Percentiles rank a stretch among this genome's conserved stretches.
phyloP scores from a whole-genome alignment of 805 yeast genomes.

The Candida anglica region DNA sequence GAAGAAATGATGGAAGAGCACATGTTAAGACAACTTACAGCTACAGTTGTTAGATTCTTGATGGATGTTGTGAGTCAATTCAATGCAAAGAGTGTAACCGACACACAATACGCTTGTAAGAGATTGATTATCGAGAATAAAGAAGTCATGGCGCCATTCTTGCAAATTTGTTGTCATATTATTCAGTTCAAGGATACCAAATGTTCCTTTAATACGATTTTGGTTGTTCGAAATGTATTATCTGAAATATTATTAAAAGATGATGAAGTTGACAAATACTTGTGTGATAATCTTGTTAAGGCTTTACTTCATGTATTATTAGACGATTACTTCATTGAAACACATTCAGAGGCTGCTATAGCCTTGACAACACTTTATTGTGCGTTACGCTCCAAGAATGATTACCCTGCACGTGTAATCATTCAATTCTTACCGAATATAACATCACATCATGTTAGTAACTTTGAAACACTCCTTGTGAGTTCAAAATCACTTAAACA shows the following conservation, averaged over 20 bases:
- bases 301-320: constrained; percentile 63
- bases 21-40: constrained; percentile 85
- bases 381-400: constrained; percentile 63
- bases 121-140: constrained; percentile 61
- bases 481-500: constrained; percentile 69
- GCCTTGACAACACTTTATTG: constrained; percentile 78
- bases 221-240: constrained; percentile 72
- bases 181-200: constrained; percentile 84
- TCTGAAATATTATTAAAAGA: constrained; percentile 65
- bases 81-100: constrained; percentile 47
- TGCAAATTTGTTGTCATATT: constrained; percentile 70
- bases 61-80: constrained; percentile 86
- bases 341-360: constrained; percentile 89
- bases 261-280: constrained; percentile 68
- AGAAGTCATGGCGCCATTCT: constrained; percentile 70
- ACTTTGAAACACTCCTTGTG: constrained; percentile 60
- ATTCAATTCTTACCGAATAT: constrained; percentile 52
- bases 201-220: constrained; percentile 86
- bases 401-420: constrained; percentile 62
- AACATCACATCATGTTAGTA: constrained; percentile 51
- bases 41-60: constrained; percentile 80
- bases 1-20: constrained; percentile 99
- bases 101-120: constrained; percentile 64
- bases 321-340: constrained; percentile 77
- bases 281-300: constrained; percentile 64